phyloP scores from a whole-genome alignment of 305 asterid genomes.

The Fraxinus platypoda region DNA sequence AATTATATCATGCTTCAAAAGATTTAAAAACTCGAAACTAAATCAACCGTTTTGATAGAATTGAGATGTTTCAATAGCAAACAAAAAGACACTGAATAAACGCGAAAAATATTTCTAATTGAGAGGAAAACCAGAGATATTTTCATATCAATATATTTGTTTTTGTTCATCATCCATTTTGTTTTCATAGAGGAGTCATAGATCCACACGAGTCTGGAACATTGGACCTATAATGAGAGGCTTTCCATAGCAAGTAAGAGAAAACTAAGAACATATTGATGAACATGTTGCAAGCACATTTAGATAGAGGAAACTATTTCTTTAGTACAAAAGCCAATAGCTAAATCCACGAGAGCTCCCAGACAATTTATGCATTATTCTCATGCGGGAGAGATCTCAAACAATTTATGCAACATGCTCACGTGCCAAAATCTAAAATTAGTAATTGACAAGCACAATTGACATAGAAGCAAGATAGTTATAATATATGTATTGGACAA shows the following conservation, averaged over 20 bases:
- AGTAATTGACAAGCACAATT: background rate
- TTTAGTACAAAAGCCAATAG: background rate
- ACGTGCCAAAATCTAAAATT: background rate
- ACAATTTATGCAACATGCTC: background rate
- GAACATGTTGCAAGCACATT: background rate
- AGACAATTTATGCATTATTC: background rate
- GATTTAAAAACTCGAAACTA: background rate
- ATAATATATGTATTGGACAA: background rate
- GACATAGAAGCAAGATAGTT: background rate
- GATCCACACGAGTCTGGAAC: background rate
- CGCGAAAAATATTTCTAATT: background rate
- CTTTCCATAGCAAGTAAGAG: background rate
- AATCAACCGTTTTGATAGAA: background rate
- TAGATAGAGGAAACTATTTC: background rate
- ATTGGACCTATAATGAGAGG: background rate
- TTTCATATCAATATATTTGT: background rate
- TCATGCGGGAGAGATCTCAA: background rate
- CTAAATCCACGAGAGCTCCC: background rate
- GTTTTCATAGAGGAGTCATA: background rate
- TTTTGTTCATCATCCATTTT: background rate
- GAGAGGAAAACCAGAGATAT: background rate
- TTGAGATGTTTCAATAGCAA: background rate
- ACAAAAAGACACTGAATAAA: background rate
- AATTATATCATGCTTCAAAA: background rate
- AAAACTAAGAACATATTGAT: background rate